Conservation (phyloP, 2,329 filamentous ascomycete genomes). For the Colletotrichum tofieldiae region DNA sequence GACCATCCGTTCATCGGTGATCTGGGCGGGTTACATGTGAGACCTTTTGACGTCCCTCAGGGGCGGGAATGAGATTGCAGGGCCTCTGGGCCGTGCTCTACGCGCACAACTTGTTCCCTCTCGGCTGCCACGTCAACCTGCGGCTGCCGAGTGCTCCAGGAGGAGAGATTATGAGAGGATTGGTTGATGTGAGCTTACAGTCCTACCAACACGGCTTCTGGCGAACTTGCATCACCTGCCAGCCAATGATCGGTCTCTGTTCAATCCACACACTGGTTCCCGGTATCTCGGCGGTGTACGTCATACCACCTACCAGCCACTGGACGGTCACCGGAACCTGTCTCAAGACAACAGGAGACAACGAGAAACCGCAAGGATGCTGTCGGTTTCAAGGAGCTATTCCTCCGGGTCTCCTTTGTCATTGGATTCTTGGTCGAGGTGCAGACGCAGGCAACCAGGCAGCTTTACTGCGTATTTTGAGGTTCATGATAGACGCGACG, state of each 20-base stretch:
- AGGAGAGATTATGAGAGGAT: background rate
- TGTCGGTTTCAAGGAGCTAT: no score
- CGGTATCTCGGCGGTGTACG: background rate
- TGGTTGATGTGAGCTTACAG: background rate
- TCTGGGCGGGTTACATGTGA: constrained; percentile 17
- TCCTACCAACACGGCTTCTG: constrained; percentile 11
- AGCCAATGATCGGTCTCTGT: background rate
- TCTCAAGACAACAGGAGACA: background rate
- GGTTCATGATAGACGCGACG: no score
- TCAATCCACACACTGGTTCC: background rate
- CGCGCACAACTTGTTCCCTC: background rate
- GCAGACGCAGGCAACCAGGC: background rate
- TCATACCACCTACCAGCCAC: background rate
- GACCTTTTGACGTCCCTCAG: constrained; percentile 24
- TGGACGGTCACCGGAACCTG: background rate
- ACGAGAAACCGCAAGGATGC: background rate
- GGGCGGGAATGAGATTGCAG: background rate
- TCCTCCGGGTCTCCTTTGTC: background rate
- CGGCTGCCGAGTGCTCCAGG: background rate
- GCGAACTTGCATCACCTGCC: constrained; percentile 6
- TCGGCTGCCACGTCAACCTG: background rate
- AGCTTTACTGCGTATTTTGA: no score
- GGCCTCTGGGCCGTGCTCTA: background rate
- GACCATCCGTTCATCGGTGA: background rate
- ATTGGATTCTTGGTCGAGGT: background rate